Evolutionary conservation across 352 stramenopile species (phyloP).

Genomic region (Globisporangium viniferum): DNA sequence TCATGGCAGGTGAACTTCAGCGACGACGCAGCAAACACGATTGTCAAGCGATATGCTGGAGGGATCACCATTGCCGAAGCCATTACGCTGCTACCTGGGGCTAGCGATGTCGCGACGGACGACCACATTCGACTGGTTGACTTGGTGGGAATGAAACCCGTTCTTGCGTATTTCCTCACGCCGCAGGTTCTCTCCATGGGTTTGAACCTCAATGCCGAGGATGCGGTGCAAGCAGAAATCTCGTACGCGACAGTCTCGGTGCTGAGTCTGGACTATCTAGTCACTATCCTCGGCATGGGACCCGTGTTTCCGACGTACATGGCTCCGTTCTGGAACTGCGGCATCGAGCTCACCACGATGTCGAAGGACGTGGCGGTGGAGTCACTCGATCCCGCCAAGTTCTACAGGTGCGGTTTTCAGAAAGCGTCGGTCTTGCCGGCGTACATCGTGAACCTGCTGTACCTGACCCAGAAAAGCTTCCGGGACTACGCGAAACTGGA

Average conservation of each 20-base stretch:
- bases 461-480: constrained; percentile 33
- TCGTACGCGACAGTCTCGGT: constrained; percentile 26
- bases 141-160: constrained; percentile 20
- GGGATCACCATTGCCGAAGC: constrained; percentile 27
- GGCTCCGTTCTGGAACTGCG: constrained; percentile 43
- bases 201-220: constrained; percentile 34
- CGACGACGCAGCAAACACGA: constrained; percentile 21
- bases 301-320: constrained; percentile 29
- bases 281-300: constrained; percentile 34
- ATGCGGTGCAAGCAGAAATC: constrained; percentile 38
- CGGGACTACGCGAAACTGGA: constrained; percentile 40
- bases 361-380: constrained; percentile 24
- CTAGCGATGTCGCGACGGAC: constrained; percentile 4
- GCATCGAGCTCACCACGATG: constrained; percentile 39
- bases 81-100: constrained; percentile 21
- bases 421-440: constrained; percentile 22
- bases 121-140: constrained; percentile 31
- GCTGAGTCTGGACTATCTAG: constrained; percentile 31
- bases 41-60: constrained; percentile 24
- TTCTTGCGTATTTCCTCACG: constrained; percentile 25
- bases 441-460: constrained; percentile 41
- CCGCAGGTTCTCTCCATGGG: constrained; percentile 35
- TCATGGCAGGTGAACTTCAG: constrained; percentile 10
- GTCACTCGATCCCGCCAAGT: constrained; percentile 21
- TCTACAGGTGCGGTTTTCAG: constrained; percentile 24